Percentiles rank a stretch among this genome's conserved stretches.
Evolutionary conservation across 441 rosid genomes (phyloP).

Genomic region (Macaranga tanarius): DNA sequence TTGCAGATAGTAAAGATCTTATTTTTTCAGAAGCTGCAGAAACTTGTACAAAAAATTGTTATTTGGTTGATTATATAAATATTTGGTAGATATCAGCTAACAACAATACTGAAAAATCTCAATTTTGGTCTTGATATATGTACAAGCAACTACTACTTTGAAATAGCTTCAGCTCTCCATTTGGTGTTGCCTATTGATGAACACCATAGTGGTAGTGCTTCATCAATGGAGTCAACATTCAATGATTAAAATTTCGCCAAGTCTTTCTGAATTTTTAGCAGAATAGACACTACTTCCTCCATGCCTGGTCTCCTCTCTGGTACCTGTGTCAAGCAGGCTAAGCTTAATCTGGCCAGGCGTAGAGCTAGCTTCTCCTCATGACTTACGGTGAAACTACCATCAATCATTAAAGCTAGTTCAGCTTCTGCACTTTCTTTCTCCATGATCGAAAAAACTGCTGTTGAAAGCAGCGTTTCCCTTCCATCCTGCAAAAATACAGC

Average conservation of each 20-base stretch:
- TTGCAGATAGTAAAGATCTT: background rate
- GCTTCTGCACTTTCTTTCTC: conserved; percentile 30
- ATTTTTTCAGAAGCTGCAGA: background rate
- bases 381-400: conserved; percentile 20
- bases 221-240: conserved; percentile 11
- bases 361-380: conserved; percentile 13
- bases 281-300: conserved; percentile 36
- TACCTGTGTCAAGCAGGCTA: conserved; percentile 33
- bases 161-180: conserved; percentile 10
- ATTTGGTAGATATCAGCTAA: background rate
- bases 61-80: background rate
- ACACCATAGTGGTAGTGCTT: conserved; percentile 10
- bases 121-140: background rate
- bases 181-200: background rate
- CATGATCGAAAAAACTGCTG: conserved; percentile 13
- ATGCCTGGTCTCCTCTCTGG: conserved; percentile 39
- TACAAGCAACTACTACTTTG: conserved; percentile 4
- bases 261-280: conserved; percentile 39
- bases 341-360: conserved; percentile 32
- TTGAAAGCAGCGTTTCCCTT: conserved; percentile 31
- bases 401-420: conserved; percentile 28
- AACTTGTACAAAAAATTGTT: background rate
- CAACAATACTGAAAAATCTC: too few relatives aligned
- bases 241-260: conserved; percentile 15
- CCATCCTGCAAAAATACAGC: conserved; percentile 33